Base-by-base conservation (phyloP, 75 land plant species). In the Sequoiadendron giganteum region DNA sequence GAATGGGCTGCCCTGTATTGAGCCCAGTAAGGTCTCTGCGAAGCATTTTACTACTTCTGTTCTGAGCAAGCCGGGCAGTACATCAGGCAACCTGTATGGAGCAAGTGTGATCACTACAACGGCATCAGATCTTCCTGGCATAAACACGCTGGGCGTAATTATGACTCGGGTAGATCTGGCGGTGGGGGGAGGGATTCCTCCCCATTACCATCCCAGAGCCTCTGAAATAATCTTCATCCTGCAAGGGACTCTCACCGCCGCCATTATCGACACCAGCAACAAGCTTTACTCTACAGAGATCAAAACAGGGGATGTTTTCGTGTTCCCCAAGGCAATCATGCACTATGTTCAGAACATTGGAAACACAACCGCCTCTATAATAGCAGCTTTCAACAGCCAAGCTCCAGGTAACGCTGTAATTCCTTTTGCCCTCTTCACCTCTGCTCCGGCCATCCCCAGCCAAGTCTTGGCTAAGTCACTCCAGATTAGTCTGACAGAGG, bases 151-250 rank as follows among this genome's bases (percentile, higher is more conserved):
- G 38, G 91, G 93, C 61, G 25, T 91, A 34, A 83, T 91, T 3
- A 39, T 85, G 19, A 91, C 79, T 16, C 70, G 90, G 0, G 45
- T 93, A 10, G 91, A 91, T 87, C 85, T 86, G 19, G 93, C 87
- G 38, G 85, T 83, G 38, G 89, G 90, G 28, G 90, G 90, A 3
- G 82, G 90, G 18, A 73, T 86, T 39, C 92, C 91, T 7, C 90
- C 91, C 0, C 94, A 93, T 77, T 79, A 45, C 4, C 93, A 93
- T 78, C 93, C 94, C 7, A 87, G 90, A 16, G 94, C 91, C 36
- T 79, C 89, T 32, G 91, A 93, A 72, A 85, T 90, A 5, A 79
- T 93, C 18, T 84, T 58, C 38, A 47, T 92, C 49, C 3, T 92
- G 45, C 82, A 90, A 85, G 88, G 87, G 32, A 79, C 86, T 21